Evolutionary conservation across 1,284 basidiomycete genomes (phyloP), one percentile per base, ranked within the genome.

Genomic region (Xerocomus amazonicus): DNA sequence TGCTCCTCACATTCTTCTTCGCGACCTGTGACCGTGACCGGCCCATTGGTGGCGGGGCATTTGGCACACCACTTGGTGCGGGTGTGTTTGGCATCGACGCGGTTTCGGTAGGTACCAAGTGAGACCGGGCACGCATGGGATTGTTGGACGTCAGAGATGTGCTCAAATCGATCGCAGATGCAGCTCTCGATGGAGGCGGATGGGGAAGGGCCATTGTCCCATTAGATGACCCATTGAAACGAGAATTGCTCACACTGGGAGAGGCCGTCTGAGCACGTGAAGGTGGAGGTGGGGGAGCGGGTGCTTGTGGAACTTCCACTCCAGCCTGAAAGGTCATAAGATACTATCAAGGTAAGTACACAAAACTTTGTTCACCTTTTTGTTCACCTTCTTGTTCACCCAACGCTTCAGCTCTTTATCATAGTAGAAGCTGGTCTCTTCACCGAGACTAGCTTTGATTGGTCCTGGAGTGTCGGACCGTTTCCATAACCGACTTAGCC

Each of bases 331-430:
- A 45, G 29, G 28, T 3, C 6, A 40, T 63, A 31, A 58, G 49
- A 9, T 23, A 32, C 8, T 41, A 26, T 14, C 16, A 31, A 9
- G 23, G n/a, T n/a, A n/a, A n/a, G n/a, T 38, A 37, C 34, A 34
- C 3, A n/a, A 27, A 6, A 53, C 16, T 17, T 10, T 62, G 28
- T 77, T 66, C 58, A 91, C 92, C 71, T 90, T 94, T 71, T 90
- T 95, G n/a, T n/a, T n/a, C n/a, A n/a, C n/a, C n/a, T n/a, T n/a
- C n/a, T n/a, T n/a, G 70, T 97, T 95, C 17, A 99, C 87, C 97
- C 97, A 99, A 54, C 88, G 82, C 70, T 97, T 97, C 55, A 89
- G 79, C 19, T 97, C 93, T 60, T 90, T 86, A 69, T 99, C 97
- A 67, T 91, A 99, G 59, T 93, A 90, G 73, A 99, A 96, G 40